phyloP scores from a whole-genome alignment of 345 rosid genomes.

The Abelmoschus esculentus region DNA sequence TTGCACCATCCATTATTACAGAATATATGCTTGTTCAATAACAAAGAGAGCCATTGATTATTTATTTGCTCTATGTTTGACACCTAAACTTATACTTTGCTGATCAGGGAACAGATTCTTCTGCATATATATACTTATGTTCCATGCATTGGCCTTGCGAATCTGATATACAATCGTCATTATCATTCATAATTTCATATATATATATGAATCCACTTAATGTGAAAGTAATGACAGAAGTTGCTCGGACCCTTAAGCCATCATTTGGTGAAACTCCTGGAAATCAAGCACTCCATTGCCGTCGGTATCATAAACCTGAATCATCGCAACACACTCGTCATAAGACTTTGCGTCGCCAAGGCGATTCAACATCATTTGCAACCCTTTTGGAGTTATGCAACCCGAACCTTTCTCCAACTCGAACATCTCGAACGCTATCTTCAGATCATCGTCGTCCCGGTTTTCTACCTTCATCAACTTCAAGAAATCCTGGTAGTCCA shows the following conservation, averaged over 20 bases:
- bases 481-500: slow-evolving; percentile 63
- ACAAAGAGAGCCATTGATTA: neutral
- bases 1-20: neutral
- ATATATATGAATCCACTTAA: too few species aligned
- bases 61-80: neutral
- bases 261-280: slow-evolving; percentile 79
- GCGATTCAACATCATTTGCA: slow-evolving; percentile 65
- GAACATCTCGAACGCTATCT: slow-evolving; percentile 80
- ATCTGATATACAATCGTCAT: neutral
- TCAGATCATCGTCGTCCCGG: slow-evolving; percentile 43
- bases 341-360: slow-evolving; percentile 59
- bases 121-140: neutral
- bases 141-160: neutral
- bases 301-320: slow-evolving; percentile 58
- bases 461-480: slow-evolving; percentile 38
- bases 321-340: slow-evolving; percentile 82
- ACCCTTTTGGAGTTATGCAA: slow-evolving; percentile 65
- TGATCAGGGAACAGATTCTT: neutral
- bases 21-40: neutral
- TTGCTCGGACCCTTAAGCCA: slow-evolving; percentile 19
- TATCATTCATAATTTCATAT: too few species aligned
- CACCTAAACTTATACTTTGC: neutral
- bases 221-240: too few species aligned
- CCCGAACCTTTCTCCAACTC: slow-evolving; percentile 77
- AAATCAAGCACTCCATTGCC: slow-evolving; percentile 86